Base-by-base conservation (phyloP, 2,329 filamentous ascomycete species). In the Fusarium chaquense region DNA sequence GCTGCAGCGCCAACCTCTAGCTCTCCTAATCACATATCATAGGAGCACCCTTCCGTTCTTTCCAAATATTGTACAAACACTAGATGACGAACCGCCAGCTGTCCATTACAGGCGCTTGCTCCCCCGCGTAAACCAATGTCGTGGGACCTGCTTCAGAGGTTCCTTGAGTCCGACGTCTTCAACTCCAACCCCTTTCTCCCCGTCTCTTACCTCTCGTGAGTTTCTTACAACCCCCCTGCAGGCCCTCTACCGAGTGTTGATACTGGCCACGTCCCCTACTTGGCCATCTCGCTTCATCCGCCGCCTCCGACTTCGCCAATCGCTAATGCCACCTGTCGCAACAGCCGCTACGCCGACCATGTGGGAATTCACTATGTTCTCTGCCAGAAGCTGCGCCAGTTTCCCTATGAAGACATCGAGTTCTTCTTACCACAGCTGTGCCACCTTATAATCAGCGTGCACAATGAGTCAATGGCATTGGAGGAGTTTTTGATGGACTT, bases 131-230 rank as follows among this genome's bases (percentile, higher is more conserved):
- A 76, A 74, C 74, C 81, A 84, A 91, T 90, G 90, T 91, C 90
- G 84, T 95, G 92, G 92, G 91, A 94, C 85, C 86, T 96, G 84
- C 87, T 96, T 80, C 91, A 93, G 86, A 90, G 93, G 82, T 94
- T 95, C 88, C 90, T 96, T 85, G 92, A 95, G 87, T 94, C 91
- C 84, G 93, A 96, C 86, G 92, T 96, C 85, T 96, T 96, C 87
- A 95, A 94, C 85, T 91, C 92, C 83, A 91, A 95, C 82, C 92
- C 93, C 70, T 95, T 94, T 81, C 90, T 96, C 81, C 91, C 92
- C 67, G 93, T 96, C 79, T 93, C 92, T 72, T 96, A 96, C 82
- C 89, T 96, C 77, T 93, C 92, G 92, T 95, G 85, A 87, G 90
- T 85, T 64, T 66, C 53, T 22, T 51, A 40, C 41, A 64, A 65